Evolutionary conservation across 257 asterid species (phyloP).

Genomic region (Eucommia ulmoides): DNA sequence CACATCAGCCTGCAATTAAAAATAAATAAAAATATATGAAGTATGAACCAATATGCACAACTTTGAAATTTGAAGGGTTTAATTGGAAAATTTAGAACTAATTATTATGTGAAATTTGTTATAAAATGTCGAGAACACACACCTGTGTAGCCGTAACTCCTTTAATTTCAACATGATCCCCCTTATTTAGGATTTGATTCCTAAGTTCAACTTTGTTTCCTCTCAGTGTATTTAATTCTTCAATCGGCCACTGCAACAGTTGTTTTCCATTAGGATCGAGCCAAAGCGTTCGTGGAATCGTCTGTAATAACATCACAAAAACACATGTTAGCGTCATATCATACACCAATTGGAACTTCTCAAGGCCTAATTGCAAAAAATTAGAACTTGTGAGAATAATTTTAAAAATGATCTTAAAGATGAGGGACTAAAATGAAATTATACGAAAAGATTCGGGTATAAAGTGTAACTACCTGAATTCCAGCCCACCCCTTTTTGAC

Average conservation of each 20-base stretch:
- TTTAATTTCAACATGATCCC: conserved; percentile 16
- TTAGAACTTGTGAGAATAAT: too few relatives aligned
- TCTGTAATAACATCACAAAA: conserved; percentile 3
- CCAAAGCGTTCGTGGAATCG: conserved; percentile 29
- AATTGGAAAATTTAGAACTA: too few relatives aligned
- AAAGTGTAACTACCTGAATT: neutral
- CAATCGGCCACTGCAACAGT: conserved; percentile 40
- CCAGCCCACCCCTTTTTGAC: neutral
- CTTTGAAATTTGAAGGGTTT: too few relatives aligned
- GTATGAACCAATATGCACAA: too few relatives aligned
- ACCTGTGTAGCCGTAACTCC: conserved; percentile 44
- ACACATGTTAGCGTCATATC: neutral
- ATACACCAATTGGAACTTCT: too few relatives aligned
- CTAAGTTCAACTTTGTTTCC: conserved; percentile 12
- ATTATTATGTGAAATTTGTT: neutral
- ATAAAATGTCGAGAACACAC: neutral
- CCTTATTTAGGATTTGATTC: conserved; percentile 11
- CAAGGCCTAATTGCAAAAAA: too few relatives aligned
- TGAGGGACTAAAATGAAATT: too few relatives aligned
- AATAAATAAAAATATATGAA: neutral
- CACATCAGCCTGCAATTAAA: conserved; percentile 53
- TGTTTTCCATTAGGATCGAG: conserved; percentile 38
- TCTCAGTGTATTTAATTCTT: conserved; percentile 32
- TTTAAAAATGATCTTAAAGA: too few relatives aligned
- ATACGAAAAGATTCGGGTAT: too few relatives aligned